Evolutionary conservation across 306 rosid species (phyloP).

Genomic region (Castanea sativa): DNA sequence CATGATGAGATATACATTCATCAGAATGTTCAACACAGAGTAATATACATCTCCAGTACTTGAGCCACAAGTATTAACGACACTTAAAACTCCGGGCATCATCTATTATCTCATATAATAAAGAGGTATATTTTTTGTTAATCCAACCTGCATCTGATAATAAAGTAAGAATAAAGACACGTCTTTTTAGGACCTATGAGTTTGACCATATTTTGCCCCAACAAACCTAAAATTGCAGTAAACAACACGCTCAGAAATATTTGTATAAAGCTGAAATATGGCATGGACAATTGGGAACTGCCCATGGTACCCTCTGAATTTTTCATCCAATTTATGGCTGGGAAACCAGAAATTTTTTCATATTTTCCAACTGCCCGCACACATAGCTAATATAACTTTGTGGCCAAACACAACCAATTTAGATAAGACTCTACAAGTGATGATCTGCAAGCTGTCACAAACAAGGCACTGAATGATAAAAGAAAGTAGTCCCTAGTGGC

Average conservation of each 20-base stretch:
- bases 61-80: slow-evolving; percentile 4
- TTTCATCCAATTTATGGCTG: slow-evolving; percentile 2
- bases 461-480: background rate
- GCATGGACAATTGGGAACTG: background rate
- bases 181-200: no score
- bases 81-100: slow-evolving; percentile 5
- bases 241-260: background rate
- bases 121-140: background rate
- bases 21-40: slow-evolving; percentile 12
- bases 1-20: background rate
- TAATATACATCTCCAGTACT: slow-evolving; percentile 1
- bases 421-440: background rate
- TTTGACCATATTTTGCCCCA: no score
- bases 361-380: background rate
- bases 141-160: background rate
- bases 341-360: background rate
- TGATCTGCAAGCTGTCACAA: slow-evolving; percentile 1
- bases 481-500: background rate
- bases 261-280: background rate
- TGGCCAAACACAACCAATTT: slow-evolving; percentile 4
- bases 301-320: background rate
- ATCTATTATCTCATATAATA: background rate
- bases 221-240: background rate
- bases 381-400: background rate
- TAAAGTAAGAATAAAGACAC: background rate